Conservation (phyloP, 306 rosid genomes). For the Medicago lupulina region DNA sequence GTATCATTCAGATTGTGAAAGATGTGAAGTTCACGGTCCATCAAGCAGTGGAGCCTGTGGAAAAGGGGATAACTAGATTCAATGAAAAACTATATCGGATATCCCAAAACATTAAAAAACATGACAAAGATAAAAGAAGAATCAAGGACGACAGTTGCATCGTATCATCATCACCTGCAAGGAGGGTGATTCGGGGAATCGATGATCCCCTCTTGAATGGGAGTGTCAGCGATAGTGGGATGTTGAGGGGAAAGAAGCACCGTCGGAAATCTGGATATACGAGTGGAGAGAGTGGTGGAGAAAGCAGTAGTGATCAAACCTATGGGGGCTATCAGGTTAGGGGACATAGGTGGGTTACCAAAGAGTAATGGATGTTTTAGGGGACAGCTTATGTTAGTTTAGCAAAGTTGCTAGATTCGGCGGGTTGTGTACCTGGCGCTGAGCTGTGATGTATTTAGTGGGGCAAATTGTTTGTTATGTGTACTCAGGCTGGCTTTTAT, state of each 20-base stretch:
- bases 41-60: conserved; percentile 97
- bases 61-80: conserved; percentile 89
- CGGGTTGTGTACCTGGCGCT: conserved; percentile 26
- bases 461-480: conserved; percentile 34
- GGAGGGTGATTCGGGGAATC: conserved; percentile 88
- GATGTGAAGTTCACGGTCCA: conserved; percentile 92
- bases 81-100: conserved; percentile 78
- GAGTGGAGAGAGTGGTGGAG: conserved; percentile 96
- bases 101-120: conserved; percentile 87
- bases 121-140: conserved; percentile 82
- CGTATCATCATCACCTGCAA: conserved; percentile 50
- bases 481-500: conserved; percentile 35
- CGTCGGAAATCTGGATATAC: conserved; percentile 74
- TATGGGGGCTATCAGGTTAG: conserved; percentile 77
- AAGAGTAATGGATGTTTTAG: conserved; percentile 62
- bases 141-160: conserved; percentile 87
- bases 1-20: conserved; percentile 72
- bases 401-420: conserved; percentile 31
- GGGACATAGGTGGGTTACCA: conserved; percentile 92
- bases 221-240: conserved; percentile 81
- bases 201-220: conserved; percentile 94
- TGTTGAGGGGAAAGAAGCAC: conserved; percentile 77
- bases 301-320: conserved; percentile 89
- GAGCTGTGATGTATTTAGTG: conserved; percentile 34
- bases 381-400: conserved; percentile 22